Conservation (phyloP, 495 filamentous ascomycete species). For the Aspergillus homomorphus region DNA sequence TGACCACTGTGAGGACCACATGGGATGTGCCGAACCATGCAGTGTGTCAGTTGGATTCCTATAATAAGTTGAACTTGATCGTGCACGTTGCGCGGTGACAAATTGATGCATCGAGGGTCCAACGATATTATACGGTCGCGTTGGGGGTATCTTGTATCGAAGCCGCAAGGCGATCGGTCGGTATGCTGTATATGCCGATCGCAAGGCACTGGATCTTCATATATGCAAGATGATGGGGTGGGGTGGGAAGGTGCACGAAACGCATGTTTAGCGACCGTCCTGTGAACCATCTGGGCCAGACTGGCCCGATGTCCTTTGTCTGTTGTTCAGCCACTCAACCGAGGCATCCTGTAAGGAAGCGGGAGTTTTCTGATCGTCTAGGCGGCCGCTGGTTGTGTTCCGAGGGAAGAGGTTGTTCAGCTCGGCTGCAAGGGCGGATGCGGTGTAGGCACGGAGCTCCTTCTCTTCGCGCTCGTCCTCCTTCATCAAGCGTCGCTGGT, state of each 20-base stretch:
- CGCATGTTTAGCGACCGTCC: constrained; percentile 31
- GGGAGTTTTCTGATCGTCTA: constrained; percentile 41
- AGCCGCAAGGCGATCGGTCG: not conserved
- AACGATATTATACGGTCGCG: constrained; percentile 12
- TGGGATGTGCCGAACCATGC: constrained; percentile 10
- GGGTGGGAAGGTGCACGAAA: not conserved
- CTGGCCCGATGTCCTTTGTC: constrained; percentile 52
- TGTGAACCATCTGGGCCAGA: constrained; percentile 38
- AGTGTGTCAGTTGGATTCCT: constrained; percentile 10
- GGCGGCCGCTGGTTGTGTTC: constrained; percentile 24
- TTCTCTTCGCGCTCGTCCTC: constrained; percentile 85
- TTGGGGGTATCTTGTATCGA: constrained; percentile 6
- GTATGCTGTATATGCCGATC: not conserved
- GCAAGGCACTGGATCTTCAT: not conserved
- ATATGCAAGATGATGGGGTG: not conserved
- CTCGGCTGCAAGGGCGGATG: constrained; percentile 64
- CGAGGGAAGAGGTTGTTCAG: constrained; percentile 54
- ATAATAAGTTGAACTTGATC: constrained; percentile 13
- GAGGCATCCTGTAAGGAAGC: constrained; percentile 57
- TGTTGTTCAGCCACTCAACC: constrained; percentile 60
- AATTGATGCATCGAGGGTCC: constrained; percentile 13
- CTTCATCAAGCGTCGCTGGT: constrained; percentile 76
- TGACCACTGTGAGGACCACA: not conserved
- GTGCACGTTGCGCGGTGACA: constrained; percentile 1
- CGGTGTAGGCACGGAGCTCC: constrained; percentile 75